phyloP scores from a whole-genome alignment of 2,329 filamentous ascomycete species.

The Fusarium fracticaudum region DNA sequence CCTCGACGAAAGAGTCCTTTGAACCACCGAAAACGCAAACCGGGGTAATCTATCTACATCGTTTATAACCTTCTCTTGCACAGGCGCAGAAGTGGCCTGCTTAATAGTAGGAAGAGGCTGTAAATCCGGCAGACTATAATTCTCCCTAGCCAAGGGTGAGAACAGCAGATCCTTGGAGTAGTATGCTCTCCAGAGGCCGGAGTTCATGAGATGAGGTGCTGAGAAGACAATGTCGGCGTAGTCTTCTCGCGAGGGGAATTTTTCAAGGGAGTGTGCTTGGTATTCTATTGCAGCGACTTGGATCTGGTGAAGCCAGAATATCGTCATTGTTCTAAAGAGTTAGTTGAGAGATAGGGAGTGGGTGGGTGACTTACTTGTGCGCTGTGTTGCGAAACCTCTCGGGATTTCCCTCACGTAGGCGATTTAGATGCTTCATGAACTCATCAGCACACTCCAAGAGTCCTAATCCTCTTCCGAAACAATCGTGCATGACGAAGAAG shows the following conservation, averaged over 20 bases:
- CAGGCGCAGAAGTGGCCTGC: background rate
- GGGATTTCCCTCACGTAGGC: constrained; percentile 39
- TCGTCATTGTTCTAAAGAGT: constrained; percentile 44
- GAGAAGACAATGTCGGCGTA: constrained; percentile 41
- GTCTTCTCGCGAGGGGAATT: constrained; percentile 23
- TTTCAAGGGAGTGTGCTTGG: constrained; percentile 14
- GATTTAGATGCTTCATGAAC: constrained; percentile 44
- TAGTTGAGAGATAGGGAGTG: accelerated
- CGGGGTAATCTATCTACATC: constrained; percentile 38
- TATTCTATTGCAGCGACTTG: constrained; percentile 44
- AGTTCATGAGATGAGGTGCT: constrained; percentile 44
- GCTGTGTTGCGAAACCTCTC: constrained; percentile 48
- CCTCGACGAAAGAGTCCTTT: constrained; percentile 34
- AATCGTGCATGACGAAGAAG: constrained; percentile 45
- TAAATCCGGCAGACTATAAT: constrained; percentile 46
- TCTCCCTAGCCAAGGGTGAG: constrained; percentile 39
- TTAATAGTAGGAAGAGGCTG: constrained; percentile 39
- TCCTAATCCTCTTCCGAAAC: constrained; percentile 35
- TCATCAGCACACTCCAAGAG: constrained; percentile 43
- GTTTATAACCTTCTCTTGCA: accelerated
- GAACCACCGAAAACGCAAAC: constrained; percentile 46
- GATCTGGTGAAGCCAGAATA: constrained; percentile 50
- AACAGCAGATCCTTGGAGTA: constrained; percentile 49
- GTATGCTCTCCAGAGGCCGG: constrained; percentile 44
- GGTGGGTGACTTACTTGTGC: constrained; percentile 39